These are phyloP conservation scores for Fusarium redolens DNA, from an alignment of 2,329 filamentous ascomycete species.

Conservation along the genomic window DNA sequence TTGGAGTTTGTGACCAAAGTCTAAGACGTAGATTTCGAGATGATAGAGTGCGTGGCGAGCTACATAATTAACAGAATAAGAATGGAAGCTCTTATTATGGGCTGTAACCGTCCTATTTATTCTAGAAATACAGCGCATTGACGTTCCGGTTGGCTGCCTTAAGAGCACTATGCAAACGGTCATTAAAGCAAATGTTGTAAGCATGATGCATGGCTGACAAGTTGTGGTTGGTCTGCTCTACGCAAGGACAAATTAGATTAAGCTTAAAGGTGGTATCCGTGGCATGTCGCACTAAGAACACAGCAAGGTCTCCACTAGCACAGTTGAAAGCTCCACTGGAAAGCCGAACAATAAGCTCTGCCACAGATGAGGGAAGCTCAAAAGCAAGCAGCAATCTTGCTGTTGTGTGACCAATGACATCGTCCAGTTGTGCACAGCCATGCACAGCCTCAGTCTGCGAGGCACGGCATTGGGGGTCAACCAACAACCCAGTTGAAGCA, in stretches of 20 bases:
- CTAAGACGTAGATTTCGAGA: neutral
- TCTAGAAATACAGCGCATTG: neutral
- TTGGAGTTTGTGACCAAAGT: neutral
- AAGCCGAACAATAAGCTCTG: neutral
- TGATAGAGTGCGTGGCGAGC: neutral
- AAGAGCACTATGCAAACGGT: neutral
- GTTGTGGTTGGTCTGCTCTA: neutral
- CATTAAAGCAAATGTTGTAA: neutral
- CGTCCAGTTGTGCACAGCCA: neutral
- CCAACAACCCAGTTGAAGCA: neutral
- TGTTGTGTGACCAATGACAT: neutral
- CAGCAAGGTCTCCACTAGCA: neutral
- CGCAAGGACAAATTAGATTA: neutral
- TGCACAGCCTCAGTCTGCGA: neutral
- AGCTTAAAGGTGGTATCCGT: neutral
- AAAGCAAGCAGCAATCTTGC: too few species aligned
- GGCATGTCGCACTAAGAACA: neutral
- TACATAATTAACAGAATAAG: neutral
- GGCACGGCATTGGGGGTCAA: neutral
- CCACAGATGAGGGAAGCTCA: too few species aligned
- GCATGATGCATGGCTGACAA: neutral
- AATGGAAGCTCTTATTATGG: neutral
- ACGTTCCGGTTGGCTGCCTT: neutral
- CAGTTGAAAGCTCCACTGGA: neutral
- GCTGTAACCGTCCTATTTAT: neutral